These are phyloP conservation scores for Saccharomycopsis sp. DNA, from an alignment of 805 yeast genomes.

Conservation along the genomic window DNA sequence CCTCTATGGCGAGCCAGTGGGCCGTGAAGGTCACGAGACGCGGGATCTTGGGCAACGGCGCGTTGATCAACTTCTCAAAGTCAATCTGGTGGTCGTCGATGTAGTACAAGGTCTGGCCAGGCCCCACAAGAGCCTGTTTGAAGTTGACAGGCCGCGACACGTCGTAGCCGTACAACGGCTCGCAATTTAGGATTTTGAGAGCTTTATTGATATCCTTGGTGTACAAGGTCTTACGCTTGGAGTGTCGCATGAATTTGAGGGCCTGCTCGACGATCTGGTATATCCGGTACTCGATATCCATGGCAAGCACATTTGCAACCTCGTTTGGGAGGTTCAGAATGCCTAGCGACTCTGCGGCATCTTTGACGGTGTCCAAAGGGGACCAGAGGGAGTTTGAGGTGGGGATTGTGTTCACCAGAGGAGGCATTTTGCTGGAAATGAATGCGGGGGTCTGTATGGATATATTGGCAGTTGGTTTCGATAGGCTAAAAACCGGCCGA, in stretches of 20 bases:
- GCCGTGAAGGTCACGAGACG: constrained; percentile 89
- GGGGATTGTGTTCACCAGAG: constrained; percentile 34
- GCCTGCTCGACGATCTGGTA: constrained; percentile 96
- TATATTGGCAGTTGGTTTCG: too few relatives aligned
- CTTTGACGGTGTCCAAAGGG: constrained; percentile 93
- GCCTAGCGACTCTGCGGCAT: constrained; percentile 91
- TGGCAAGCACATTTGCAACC: constrained; percentile 88
- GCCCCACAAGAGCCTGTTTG: constrained; percentile 81
- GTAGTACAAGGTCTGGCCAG: constrained; percentile 90
- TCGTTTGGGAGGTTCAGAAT: constrained; percentile 75
- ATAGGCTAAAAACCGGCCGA: too few relatives aligned
- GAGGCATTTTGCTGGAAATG: constrained; percentile 9
- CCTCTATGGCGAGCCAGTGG: constrained; percentile 97
- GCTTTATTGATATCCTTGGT: constrained; percentile 81
- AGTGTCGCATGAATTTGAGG: constrained; percentile 89
- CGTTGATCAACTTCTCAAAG: constrained; percentile 86
- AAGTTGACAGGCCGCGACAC: constrained; percentile 58
- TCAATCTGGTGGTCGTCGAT: constrained; percentile 90
- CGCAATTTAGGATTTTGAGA: constrained; percentile 78
- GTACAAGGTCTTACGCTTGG: constrained; percentile 73
- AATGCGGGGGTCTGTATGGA: too few relatives aligned
- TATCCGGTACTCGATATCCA: constrained; percentile 98
- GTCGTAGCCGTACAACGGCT: constrained; percentile 83
- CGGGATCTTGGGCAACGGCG: constrained; percentile 93
- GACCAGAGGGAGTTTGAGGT: constrained; percentile 93